phyloP scores from a whole-genome alignment of 345 rosid species.

The Anastatica hierochuntica region DNA sequence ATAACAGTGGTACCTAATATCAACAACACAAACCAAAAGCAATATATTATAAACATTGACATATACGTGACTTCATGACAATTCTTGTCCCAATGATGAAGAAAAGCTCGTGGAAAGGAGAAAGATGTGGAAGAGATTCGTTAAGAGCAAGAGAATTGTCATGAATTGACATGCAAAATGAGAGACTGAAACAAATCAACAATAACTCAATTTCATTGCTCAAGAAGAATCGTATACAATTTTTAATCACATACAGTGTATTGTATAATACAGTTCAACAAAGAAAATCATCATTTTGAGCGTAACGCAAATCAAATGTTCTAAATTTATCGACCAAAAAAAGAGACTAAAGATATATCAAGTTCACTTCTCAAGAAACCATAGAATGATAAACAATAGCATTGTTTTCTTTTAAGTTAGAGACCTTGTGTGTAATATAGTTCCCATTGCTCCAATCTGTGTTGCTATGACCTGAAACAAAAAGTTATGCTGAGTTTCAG shows the following conservation, averaged over 20 bases:
- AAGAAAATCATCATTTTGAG: background rate
- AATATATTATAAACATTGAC: no score
- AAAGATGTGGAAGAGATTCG: no score
- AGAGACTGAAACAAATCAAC: background rate
- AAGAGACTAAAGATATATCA: background rate
- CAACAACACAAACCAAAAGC: no score
- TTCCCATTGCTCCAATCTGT: constrained; percentile 86
- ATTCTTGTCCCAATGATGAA: no score
- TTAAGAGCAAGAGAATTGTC: no score
- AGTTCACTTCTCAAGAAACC: background rate
- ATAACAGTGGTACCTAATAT: no score
- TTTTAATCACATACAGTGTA: background rate
- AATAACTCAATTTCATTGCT: background rate
- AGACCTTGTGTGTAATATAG: constrained; percentile 74
- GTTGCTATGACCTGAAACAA: constrained; percentile 67
- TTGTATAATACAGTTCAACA: background rate
- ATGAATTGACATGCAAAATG: no score
- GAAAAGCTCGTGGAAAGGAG: no score
- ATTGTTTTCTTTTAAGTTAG: no score
- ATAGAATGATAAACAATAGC: background rate
- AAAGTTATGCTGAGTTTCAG: constrained; percentile 4
- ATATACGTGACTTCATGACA: no score
- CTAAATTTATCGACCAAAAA: background rate
- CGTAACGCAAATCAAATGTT: background rate
- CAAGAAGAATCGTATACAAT: background rate